A percentile compares a stretch with the other conserved stretches of the same genome.
These are phyloP conservation scores for Termitomyces titanicus DNA, from an alignment of 768 basidiomycete species.

Conservation along the genomic window DNA sequence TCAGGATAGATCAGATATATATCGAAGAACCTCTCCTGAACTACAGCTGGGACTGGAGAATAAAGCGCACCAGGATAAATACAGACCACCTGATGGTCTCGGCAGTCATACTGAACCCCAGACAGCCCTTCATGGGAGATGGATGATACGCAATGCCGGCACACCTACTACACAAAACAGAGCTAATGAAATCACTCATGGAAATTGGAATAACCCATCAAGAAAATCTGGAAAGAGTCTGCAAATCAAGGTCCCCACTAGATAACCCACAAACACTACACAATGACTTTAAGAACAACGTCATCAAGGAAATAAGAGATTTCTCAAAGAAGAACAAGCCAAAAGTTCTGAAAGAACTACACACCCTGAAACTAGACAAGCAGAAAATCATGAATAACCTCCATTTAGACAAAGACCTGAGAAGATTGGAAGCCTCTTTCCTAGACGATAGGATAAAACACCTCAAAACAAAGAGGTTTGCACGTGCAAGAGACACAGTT, in stretches of 20 bases:
- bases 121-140: not conserved
- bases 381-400: not conserved
- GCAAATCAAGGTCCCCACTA: not conserved
- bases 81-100: constrained; percentile 6
- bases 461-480: not conserved
- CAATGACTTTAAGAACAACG: not conserved
- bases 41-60: constrained; percentile 7
- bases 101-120: not conserved
- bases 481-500: constrained; percentile 2
- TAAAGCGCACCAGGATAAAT: not conserved
- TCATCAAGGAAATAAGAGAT: not conserved
- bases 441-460: constrained; percentile 5
- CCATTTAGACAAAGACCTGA: not conserved
- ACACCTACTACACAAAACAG: not conserved
- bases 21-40: not conserved
- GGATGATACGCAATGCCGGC: not conserved
- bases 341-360: not conserved
- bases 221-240: not conserved
- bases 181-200: not conserved
- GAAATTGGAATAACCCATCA: not conserved
- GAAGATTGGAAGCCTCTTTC: not conserved
- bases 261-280: not conserved
- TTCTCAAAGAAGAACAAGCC: not conserved
- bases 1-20: constrained; percentile 7
- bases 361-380: not conserved